Evolutionary conservation across 2,329 filamentous ascomycete species (phyloP), one percentile per base, ranked within the genome.

Genomic region (Apiospora rasikravindrae): DNA sequence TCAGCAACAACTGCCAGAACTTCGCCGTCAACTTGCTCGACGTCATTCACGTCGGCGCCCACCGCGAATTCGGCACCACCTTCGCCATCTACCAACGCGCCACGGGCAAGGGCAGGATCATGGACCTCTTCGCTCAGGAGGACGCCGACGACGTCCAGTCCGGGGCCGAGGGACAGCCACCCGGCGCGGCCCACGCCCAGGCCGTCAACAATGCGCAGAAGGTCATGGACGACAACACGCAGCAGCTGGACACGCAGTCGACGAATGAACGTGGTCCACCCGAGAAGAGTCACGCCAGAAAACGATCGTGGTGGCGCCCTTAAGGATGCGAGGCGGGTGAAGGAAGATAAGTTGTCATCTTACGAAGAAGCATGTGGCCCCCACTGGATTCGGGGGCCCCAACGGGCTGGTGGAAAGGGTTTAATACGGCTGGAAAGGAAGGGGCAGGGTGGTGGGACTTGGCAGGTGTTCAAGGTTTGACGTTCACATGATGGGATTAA

Each of bases 1-100:
- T 90, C 77, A 86, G 82, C 74, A 90, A 90, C 78, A 90, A 90
- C 78, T 90, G 88, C 77, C 88, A 90, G 75, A 89, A 87, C 24
- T 90, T 87, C 73, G 88, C 87, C 0, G 76, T 88, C 19, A 80
- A 84, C 64, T 79, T 89, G 19, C 84, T 90, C 10, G 87, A 89
- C 72, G 85, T 86, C 42, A 87, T 90, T 72, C 86, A 88, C 72
- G 82, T 87, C 16, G 85, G 86, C 8, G 80, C 82, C 16, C 84
- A 85, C 72, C 84, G 82, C 61, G 82, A 89, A 67, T 89, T 90
- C 57, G 87, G 84, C 49, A 89, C 88, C 3, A 88, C 83, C 0
- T 83, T 87, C 49, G 85, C 85, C 29, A 85, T 90, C 4, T 89
- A 89, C 72, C 84, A 89, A 74, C 81, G 84, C 11, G 81, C 88